A percentile compares a stretch with the other conserved stretches of the same genome.
These are phyloP conservation scores for Oryza australiensis DNA, from an alignment of 176 grass and related monocot genomes.

Conservation along the genomic window DNA sequence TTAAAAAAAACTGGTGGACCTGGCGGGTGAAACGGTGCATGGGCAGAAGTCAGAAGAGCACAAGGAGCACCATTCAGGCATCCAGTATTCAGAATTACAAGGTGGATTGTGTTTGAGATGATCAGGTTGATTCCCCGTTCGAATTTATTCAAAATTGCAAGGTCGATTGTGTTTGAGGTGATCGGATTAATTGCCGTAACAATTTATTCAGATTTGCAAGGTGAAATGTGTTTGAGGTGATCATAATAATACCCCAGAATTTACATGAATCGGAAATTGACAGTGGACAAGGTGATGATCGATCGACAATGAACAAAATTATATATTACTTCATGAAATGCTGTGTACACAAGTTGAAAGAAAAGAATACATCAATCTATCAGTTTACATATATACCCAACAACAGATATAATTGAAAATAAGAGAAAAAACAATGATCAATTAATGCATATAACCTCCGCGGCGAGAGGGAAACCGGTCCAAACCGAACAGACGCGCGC, in stretches of 20 bases:
- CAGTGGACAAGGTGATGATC: too few relatives aligned
- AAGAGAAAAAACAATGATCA: neutral
- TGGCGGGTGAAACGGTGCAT: neutral
- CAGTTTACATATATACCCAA: conserved; percentile 1
- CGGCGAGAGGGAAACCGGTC: neutral
- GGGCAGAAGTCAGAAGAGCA: neutral
- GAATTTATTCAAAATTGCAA: neutral
- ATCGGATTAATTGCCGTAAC: neutral
- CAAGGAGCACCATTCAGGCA: neutral
- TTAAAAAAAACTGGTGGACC: neutral
- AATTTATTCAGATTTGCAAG: neutral
- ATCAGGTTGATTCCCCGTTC: neutral
- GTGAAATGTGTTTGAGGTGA: neutral
- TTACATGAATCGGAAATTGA: neutral
- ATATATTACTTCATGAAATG: conserved; percentile 12
- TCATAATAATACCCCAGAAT: neutral
- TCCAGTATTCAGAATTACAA: neutral
- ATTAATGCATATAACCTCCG: neutral
- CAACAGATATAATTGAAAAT: neutral
- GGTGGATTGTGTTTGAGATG: neutral
- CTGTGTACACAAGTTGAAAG: conserved; percentile 20
- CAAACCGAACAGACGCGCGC: neutral
- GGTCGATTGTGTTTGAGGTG: too few relatives aligned
- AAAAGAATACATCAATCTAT: neutral
- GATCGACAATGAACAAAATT: neutral